Percentiles rank a stretch among this genome's conserved stretches.
These are phyloP conservation scores for Pseudopyricularia cyperi DNA, from an alignment of 2,329 filamentous ascomycete genomes.

Conservation along the genomic window DNA sequence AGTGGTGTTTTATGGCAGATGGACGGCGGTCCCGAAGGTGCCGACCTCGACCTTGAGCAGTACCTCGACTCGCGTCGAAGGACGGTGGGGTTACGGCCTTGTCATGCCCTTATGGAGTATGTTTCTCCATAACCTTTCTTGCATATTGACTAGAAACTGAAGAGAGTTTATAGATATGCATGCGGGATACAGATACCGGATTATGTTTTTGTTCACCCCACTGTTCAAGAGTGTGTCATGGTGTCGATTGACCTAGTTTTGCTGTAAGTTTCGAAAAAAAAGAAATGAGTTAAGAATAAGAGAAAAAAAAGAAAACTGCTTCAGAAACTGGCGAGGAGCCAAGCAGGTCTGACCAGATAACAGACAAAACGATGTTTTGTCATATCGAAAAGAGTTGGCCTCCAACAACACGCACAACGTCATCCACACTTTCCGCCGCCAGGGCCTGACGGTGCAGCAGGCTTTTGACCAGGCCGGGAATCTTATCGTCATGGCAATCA, in stretches of 20 bases:
- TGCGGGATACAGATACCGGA: slow-evolving; percentile 1
- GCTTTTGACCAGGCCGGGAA: neutral
- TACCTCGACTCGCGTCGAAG: neutral
- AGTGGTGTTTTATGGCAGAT: neutral
- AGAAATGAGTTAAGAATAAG: neutral
- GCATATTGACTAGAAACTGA: neutral
- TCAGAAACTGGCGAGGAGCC: too few species aligned
- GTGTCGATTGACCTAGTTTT: neutral
- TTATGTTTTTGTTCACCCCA: neutral
- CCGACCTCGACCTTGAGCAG: neutral
- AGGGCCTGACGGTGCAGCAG: neutral
- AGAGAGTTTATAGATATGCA: neutral
- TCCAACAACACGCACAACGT: neutral
- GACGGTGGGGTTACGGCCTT: neutral
- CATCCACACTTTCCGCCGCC: neutral
- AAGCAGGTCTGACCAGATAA: neutral
- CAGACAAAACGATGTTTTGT: slow-evolving; percentile 1
- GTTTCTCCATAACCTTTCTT: neutral
- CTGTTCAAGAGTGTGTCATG: neutral
- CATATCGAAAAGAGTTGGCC: neutral
- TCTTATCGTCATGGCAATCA: neutral
- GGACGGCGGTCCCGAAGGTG: neutral
- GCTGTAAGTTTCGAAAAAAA: neutral
- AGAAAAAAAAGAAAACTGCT: neutral
- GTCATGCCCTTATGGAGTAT: slow-evolving; percentile 1